These are phyloP conservation scores for Hypericum perforatum DNA, from an alignment of 345 rosid species.

Conservation along the genomic window DNA sequence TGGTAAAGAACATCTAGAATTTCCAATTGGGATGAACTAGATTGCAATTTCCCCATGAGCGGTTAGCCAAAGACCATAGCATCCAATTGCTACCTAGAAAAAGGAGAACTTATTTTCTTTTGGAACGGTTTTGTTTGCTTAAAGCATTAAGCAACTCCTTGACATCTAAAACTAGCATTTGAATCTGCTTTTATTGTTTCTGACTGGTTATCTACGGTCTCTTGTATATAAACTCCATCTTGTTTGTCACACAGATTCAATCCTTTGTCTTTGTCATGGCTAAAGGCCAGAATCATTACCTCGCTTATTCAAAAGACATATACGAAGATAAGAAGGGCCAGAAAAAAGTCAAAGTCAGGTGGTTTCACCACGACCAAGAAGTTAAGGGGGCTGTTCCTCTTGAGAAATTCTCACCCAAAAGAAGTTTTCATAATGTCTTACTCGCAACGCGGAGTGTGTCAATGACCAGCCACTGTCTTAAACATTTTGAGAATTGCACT, in stretches of 20 bases:
- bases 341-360: constrained; percentile 43
- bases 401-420: constrained; percentile 20
- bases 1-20: too few species aligned
- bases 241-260: constrained; percentile 22
- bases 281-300: constrained; percentile 22
- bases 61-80: not conserved
- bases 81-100: too few species aligned
- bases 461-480: constrained; percentile 37
- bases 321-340: constrained; percentile 41
- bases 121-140: too few species aligned
- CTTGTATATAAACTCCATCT: too few species aligned
- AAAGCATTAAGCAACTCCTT: not conserved
- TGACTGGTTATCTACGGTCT: not conserved
- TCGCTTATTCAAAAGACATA: constrained; percentile 42
- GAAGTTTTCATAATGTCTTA: constrained; percentile 39
- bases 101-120: too few species aligned
- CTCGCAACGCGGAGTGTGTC: constrained; percentile 36
- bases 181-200: constrained; percentile 1
- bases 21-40: not conserved
- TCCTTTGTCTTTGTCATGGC: constrained; percentile 38
- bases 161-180: constrained; percentile 4
- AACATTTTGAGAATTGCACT: constrained; percentile 27
- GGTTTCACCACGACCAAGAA: constrained; percentile 36
- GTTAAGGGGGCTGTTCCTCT: constrained; percentile 19
- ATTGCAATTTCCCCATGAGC: not conserved